Conservation (phyloP, 805 yeast genomes). For the Aciculoconidium aculeatum region DNA sequence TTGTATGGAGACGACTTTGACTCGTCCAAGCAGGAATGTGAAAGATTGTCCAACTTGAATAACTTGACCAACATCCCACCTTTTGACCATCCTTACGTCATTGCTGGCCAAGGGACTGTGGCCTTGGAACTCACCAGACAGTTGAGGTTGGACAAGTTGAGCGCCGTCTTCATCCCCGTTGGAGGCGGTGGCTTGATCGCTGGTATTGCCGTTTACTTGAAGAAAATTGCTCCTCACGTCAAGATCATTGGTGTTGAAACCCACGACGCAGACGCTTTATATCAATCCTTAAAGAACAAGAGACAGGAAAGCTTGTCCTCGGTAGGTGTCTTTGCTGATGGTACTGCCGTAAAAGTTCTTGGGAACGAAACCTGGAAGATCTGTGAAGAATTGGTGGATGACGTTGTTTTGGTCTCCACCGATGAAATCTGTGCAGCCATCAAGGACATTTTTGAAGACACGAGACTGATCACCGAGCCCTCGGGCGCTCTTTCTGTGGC, state of each 20-base stretch:
- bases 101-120: conserved; percentile 98
- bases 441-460: conserved; percentile 93
- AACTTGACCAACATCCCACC: conserved; percentile 94
- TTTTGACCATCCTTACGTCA: conserved; percentile 94
- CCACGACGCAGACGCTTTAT: conserved; percentile 88
- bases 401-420: conserved; percentile 75
- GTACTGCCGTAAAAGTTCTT: conserved; percentile 87
- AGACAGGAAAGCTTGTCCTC: conserved; percentile 50
- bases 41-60: conserved; percentile 58
- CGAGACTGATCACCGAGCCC: conserved; percentile 91
- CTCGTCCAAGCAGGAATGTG: conserved; percentile 88
- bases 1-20: conserved; percentile 92
- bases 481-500: conserved; percentile 97
- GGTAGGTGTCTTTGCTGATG: conserved; percentile 99
- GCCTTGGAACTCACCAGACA: conserved; percentile 92
- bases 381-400: conserved; percentile 77
- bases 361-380: conserved; percentile 92
- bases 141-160: conserved; percentile 65
- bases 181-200: conserved; percentile 98
- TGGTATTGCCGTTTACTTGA: conserved; percentile 85
- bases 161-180: conserved; percentile 85
- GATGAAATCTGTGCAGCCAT: conserved; percentile 96
- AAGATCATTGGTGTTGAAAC: conserved; percentile 96
- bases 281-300: conserved; percentile 56
- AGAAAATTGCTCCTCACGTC: conserved; percentile 96